Conservation (phyloP, 2,329 filamentous ascomycete genomes). For the Zasmidium cellare region DNA sequence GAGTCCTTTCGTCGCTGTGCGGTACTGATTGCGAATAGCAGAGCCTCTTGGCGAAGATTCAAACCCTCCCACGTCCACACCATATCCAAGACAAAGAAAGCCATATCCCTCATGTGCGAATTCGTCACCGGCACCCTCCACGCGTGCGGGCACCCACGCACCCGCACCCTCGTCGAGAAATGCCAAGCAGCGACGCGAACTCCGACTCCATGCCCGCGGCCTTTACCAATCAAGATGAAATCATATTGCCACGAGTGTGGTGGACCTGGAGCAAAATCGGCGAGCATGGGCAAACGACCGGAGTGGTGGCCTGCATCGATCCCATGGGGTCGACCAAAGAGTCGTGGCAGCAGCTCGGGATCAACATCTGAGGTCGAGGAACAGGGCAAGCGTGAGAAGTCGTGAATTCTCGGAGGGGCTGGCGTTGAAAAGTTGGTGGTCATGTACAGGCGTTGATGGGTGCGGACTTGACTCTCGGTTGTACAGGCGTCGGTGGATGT, state of each 20-base stretch:
- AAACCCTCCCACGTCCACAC: too few relatives aligned
- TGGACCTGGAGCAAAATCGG: neutral
- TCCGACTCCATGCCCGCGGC: neutral
- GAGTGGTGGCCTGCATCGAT: slow-evolving; percentile 4
- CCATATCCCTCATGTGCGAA: slow-evolving; percentile 16
- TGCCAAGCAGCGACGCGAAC: neutral
- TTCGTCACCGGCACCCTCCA: slow-evolving; percentile 6
- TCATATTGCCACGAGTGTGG: neutral
- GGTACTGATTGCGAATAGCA: too few relatives aligned
- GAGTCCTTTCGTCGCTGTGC: too few relatives aligned
- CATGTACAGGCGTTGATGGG: too few relatives aligned
- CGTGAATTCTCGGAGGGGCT: neutral
- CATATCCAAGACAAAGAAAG: too few relatives aligned
- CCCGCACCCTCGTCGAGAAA: slow-evolving; percentile 5
- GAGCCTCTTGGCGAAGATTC: too few relatives aligned
- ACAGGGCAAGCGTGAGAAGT: neutral
- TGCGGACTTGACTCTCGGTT: too few relatives aligned
- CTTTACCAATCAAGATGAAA: neutral
- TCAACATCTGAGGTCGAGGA: neutral
- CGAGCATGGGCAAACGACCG: neutral
- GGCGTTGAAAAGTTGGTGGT: too few relatives aligned
- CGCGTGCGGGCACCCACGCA: slow-evolving; percentile 14
- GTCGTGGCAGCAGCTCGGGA: neutral
- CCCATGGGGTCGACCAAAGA: neutral
- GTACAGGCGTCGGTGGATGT: too few relatives aligned